Base-by-base conservation (phyloP, 1,284 basidiomycete species). In the Trametes hirsuta region DNA sequence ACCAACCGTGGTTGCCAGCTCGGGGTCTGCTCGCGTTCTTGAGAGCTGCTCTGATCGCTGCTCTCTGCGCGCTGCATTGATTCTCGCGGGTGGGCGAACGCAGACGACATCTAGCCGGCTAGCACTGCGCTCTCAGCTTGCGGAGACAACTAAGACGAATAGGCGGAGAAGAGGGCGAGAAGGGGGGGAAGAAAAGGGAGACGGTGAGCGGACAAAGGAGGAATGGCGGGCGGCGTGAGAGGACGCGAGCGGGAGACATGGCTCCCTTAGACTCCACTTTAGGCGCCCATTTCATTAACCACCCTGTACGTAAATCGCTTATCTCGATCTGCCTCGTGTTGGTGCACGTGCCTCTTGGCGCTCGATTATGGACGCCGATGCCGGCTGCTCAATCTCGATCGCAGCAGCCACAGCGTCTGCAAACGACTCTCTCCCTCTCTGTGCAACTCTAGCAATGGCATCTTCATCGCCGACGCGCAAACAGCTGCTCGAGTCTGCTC, bases 401-500 rank as follows among this genome's bases (percentile, higher is more conserved):
- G 14, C 46, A 47, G 37, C 40, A 44, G 41, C 53, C 6, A 34
- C 25, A n/a, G 3, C 15, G 4, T 41, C 49, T 36, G 22, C 18
- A 22, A 15, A n/a, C 24, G 30, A 39, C 14, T 12, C 24, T 11
- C 18, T 34, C 47, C 22, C 47, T 6, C 25, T 34, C 12, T 18
- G 9, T 21, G 21, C 9, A 1, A 44, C 47, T 41, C 10, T 10
- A 9, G 40, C 34, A 36, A 54, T 55, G 42, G 22, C 42, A 63
- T 68, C 66, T 22, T 61, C 18, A 18, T 14, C 21, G 14, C 55
- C 64, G 18, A 61, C 68, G 9, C 69, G 72, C 40, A 47, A 55
- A 9, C 62, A 74, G 40, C 76, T 88, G n/a, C 70, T 79, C 36
- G 53, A 69, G 47, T 76, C 82, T 40, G 81, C 85, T 0, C 72